Conservation (phyloP, 805 yeast species). For the Metschnikowia picachoensis region DNA sequence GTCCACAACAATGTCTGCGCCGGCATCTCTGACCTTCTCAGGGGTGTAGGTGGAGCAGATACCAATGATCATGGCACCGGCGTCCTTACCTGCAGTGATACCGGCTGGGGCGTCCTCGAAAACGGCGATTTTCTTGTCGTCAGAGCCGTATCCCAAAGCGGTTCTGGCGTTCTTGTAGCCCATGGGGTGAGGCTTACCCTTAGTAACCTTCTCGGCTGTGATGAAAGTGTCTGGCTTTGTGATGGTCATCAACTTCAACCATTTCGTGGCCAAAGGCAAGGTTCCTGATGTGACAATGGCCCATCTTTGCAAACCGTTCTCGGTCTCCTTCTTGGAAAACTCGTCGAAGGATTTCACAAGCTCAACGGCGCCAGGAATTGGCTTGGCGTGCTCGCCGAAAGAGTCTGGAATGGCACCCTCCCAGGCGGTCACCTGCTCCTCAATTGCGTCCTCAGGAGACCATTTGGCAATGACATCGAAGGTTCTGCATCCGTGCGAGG, state of each 20-base stretch:
- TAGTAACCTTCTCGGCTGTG: slow-evolving; percentile 73
- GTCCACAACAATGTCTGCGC: slow-evolving; percentile 79
- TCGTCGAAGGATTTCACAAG: slow-evolving; percentile 53
- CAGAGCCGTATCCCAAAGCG: slow-evolving; percentile 38
- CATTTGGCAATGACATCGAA: slow-evolving; percentile 69
- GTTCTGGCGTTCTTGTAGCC: slow-evolving; percentile 65
- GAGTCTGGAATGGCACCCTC: slow-evolving; percentile 69
- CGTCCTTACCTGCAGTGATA: slow-evolving; percentile 74
- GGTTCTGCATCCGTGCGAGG: slow-evolving; percentile 82
- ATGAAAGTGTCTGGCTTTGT: slow-evolving; percentile 71
- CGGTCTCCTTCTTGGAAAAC: slow-evolving; percentile 41
- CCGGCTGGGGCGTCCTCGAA: slow-evolving; percentile 93
- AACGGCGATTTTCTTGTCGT: slow-evolving; percentile 48
- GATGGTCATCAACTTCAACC: slow-evolving; percentile 64
- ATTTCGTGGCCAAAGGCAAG: slow-evolving; percentile 67
- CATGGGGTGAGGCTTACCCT: slow-evolving; percentile 86
- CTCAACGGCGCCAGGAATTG: slow-evolving; percentile 72
- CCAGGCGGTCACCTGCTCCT: slow-evolving; percentile 58
- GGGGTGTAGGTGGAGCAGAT: slow-evolving; percentile 77
- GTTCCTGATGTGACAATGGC: slow-evolving; percentile 88
- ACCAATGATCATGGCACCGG: slow-evolving; percentile 81
- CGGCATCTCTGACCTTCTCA: slow-evolving; percentile 64
- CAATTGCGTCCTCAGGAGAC: slow-evolving; percentile 71
- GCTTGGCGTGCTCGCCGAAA: slow-evolving; percentile 68
- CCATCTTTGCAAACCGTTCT: slow-evolving; percentile 56